Evolutionary conservation across 768 basidiomycete genomes (phyloP).

Genomic region (Mycena haematopus): DNA sequence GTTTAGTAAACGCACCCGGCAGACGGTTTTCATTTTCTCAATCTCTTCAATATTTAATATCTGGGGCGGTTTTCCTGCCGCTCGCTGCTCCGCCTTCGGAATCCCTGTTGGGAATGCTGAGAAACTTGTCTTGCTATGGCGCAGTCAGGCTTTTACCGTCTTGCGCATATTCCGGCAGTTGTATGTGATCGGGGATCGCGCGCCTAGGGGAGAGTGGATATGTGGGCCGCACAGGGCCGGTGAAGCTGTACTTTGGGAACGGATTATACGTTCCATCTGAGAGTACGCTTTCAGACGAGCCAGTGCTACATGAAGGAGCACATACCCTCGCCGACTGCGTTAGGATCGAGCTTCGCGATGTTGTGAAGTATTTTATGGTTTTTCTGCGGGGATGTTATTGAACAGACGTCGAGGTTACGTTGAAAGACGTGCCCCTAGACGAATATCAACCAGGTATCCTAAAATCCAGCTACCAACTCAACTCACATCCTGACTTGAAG

Average conservation of each 20-base stretch:
- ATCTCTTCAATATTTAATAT: constrained; percentile 78
- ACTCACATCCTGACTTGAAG: constrained; percentile 94
- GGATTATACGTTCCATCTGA: constrained; percentile 83
- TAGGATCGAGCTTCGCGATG: constrained; percentile 48
- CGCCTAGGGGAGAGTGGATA: constrained; percentile 89
- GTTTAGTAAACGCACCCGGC: constrained; percentile 63
- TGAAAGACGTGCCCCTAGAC: constrained; percentile 43
- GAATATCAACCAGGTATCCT: constrained; percentile 24
- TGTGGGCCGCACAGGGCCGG: constrained; percentile 78
- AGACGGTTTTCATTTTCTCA: constrained; percentile 87
- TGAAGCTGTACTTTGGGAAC: constrained; percentile 77
- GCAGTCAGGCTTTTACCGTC: constrained; percentile 38
- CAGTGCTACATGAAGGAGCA: constrained; percentile 1
- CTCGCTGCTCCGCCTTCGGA: constrained; percentile 64
- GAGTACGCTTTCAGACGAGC: constrained; percentile 1
- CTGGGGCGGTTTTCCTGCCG: constrained; percentile 63
- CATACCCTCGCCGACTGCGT: constrained; percentile 14
- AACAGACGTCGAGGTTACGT: constrained; percentile 2
- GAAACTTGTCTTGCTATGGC: constrained; percentile 10
- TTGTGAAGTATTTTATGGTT: constrained; percentile 80
- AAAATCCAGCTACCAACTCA: constrained; percentile 31
- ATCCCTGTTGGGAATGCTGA: constrained; percentile 50
- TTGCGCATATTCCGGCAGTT: constrained; percentile 86
- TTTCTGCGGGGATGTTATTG: constrained; percentile 64
- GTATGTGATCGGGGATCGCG: constrained; percentile 81